Conservation (phyloP, 2,329 filamentous ascomycete genomes). For the Neophaeococcomyces mojaviensis region DNA sequence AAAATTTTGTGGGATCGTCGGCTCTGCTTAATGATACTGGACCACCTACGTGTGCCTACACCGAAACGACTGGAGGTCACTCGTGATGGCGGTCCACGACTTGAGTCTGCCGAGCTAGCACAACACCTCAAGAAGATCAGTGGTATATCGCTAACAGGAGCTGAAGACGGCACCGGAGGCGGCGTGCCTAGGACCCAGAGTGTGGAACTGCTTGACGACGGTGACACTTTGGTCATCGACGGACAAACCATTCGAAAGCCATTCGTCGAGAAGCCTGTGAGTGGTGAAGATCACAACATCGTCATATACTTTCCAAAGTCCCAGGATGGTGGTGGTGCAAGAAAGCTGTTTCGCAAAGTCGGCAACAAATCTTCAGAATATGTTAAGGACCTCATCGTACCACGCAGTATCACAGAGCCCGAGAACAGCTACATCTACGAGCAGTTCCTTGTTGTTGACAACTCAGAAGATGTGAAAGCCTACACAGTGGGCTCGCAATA, state of each 20-base stretch:
- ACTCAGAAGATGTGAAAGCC: slow-evolving; percentile 95
- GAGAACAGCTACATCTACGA: slow-evolving; percentile 90
- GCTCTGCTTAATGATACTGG: slow-evolving; percentile 77
- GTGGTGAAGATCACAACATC: slow-evolving; percentile 97
- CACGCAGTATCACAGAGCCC: slow-evolving; percentile 73
- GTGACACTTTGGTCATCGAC: slow-evolving; percentile 81
- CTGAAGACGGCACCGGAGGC: slow-evolving; percentile 59
- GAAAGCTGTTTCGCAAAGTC: slow-evolving; percentile 90
- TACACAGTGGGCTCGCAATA: slow-evolving; percentile 91
- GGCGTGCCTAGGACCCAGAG: slow-evolving; percentile 51
- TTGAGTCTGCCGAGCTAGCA: slow-evolving; percentile 71
- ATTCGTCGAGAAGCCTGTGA: slow-evolving; percentile 98
- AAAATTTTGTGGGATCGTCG: slow-evolving; percentile 93
- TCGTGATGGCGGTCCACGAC: slow-evolving; percentile 76
- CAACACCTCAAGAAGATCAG: slow-evolving; percentile 74
- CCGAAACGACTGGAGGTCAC: slow-evolving; percentile 84
- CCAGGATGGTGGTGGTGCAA: slow-evolving; percentile 69
- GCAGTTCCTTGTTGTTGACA: slow-evolving; percentile 92
- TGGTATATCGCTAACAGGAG: slow-evolving; percentile 65
- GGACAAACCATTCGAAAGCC: slow-evolving; percentile 76
- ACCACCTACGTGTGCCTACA: slow-evolving; percentile 82
- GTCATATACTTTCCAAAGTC: slow-evolving; percentile 87
- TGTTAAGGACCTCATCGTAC: slow-evolving; percentile 66
- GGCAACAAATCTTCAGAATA: slow-evolving; percentile 99
- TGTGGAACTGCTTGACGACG: slow-evolving; percentile 82